Conservation (phyloP, 2,329 filamentous ascomycete species). For the Setomelanomma holmii region DNA sequence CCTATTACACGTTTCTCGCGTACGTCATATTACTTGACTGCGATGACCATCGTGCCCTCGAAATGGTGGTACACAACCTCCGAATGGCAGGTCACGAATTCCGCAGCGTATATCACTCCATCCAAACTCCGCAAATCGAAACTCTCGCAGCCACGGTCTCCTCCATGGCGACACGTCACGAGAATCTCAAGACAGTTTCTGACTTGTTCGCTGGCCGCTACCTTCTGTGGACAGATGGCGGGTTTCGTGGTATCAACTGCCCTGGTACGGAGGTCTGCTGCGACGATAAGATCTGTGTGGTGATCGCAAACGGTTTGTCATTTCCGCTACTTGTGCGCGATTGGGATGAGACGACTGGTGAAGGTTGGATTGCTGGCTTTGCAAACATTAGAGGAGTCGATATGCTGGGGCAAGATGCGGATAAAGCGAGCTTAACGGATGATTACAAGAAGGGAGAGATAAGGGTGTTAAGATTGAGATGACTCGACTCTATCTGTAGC, state of each 20-base stretch:
- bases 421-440: neutral
- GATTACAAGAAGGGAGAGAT: neutral
- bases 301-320: neutral
- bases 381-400: neutral
- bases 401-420: neutral
- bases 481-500: neutral
- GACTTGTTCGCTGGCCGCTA: neutral
- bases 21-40: neutral
- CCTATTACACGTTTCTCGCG: neutral
- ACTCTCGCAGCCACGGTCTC: neutral
- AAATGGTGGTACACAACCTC: neutral
- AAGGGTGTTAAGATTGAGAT: neutral
- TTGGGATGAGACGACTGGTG: neutral
- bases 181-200: neutral
- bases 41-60: neutral
- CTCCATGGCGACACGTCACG: neutral
- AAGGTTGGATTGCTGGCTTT: neutral
- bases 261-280: neutral
- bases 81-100: neutral
- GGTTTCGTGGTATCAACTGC: neutral
- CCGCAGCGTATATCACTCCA: neutral
- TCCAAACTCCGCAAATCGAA: neutral
- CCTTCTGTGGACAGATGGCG: neutral
- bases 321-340: neutral
- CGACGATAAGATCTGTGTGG: neutral